Percentiles rank a stretch among this genome's conserved stretches.
These are phyloP conservation scores for Geotrichum aggregatum DNA, from an alignment of 1,139 yeast species.

Conservation along the genomic window DNA sequence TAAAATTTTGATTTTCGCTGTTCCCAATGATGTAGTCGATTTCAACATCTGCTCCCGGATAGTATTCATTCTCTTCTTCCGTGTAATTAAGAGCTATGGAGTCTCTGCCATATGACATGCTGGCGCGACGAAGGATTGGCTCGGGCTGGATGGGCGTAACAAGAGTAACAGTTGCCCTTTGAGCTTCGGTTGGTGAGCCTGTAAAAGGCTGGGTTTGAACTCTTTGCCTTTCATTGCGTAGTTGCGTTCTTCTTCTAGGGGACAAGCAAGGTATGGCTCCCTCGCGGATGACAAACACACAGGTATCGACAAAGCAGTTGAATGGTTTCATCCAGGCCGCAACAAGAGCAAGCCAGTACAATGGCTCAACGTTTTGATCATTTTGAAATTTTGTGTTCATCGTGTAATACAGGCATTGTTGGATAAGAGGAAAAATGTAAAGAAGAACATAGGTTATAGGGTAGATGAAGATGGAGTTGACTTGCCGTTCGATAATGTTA, in stretches of 20 bases:
- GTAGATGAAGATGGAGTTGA: constrained; percentile 74
- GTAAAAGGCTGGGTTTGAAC: not conserved
- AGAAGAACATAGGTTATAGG: constrained; percentile 75
- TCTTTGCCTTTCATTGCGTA: not conserved
- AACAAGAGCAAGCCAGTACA: constrained; percentile 62
- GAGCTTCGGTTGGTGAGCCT: not conserved
- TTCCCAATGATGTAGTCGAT: constrained; percentile 14
- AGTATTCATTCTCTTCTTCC: not conserved
- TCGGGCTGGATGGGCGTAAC: too few relatives aligned
- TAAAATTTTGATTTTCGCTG: not conserved
- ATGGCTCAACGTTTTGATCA: constrained; percentile 38
- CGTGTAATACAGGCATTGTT: constrained; percentile 56
- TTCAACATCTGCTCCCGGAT: constrained; percentile 9
- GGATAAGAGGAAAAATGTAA: constrained; percentile 79
- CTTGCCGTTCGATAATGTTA: constrained; percentile 66
- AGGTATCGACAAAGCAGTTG: constrained; percentile 70
- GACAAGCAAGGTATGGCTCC: constrained; percentile 16
- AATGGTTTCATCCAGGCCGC: constrained; percentile 78
- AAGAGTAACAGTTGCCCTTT: too few relatives aligned
- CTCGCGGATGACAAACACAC: constrained; percentile 73
- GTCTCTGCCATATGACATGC: too few relatives aligned
- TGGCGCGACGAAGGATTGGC: too few relatives aligned
- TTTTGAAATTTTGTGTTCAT: constrained; percentile 11
- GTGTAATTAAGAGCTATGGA: too few relatives aligned
- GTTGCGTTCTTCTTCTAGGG: constrained; percentile 6